Percentiles rank a stretch among this genome's conserved stretches.
phyloP scores from a whole-genome alignment of 108 stramenopile genomes.

The Stephanodiscus minutulus region DNA sequence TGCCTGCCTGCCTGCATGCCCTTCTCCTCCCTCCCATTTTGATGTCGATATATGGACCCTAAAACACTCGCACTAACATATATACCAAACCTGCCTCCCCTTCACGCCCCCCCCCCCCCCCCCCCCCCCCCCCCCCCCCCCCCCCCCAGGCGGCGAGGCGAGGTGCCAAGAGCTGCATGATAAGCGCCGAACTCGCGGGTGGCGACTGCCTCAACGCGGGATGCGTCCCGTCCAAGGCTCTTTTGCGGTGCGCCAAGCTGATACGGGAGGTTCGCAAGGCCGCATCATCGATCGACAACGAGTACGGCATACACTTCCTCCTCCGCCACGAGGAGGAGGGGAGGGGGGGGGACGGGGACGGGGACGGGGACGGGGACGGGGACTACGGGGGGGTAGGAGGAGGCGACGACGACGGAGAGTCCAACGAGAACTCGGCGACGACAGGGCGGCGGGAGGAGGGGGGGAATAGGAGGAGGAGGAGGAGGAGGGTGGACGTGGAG shows the following conservation, averaged over 20 bases:
- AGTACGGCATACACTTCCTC: slow-evolving; percentile 72
- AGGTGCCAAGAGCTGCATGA: slow-evolving; percentile 79
- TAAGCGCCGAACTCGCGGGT: slow-evolving; percentile 78
- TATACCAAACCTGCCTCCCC: background rate
- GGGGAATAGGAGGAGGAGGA: background rate
- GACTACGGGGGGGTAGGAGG: background rate
- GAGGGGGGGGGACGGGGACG: too few relatives aligned
- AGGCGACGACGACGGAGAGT: background rate
- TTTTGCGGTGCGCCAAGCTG: slow-evolving; percentile 79
- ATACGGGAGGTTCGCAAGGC: slow-evolving; percentile 68
- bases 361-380: background rate
- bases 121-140: too few relatives aligned
- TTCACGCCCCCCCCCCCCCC: too few relatives aligned
- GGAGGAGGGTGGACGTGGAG: slow-evolving; percentile 13
- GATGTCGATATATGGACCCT: background rate
- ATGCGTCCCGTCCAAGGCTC: slow-evolving; percentile 95
- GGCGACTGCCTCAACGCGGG: slow-evolving; percentile 92
- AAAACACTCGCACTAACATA: background rate
- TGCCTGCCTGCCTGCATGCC: background rate
- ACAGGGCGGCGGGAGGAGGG: too few relatives aligned
- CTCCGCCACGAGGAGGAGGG: background rate
- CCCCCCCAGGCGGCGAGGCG: slow-evolving; percentile 68
- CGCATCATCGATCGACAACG: slow-evolving; percentile 26
- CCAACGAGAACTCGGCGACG: too few relatives aligned
- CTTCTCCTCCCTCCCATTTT: background rate